Evolutionary conservation across 805 yeast species (phyloP).

Genomic region (Monosporozyma unispora): DNA sequence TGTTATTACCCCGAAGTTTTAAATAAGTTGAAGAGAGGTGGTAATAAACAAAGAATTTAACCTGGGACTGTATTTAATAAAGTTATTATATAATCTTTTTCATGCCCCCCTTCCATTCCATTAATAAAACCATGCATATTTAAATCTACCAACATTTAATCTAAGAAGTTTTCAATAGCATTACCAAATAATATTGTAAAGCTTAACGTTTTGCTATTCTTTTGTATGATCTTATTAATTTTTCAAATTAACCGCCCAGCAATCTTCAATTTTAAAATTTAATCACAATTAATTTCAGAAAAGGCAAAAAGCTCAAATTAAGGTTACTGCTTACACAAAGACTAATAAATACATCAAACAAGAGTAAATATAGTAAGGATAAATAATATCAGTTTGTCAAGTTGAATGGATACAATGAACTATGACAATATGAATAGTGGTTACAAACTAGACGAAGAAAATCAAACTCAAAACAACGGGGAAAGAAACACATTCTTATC

Average conservation of each 20-base stretch:
- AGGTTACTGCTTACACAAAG: neutral
- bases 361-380: no score
- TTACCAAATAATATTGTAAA: no score
- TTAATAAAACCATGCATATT: neutral
- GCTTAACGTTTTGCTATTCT: no score
- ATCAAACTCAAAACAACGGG: neutral
- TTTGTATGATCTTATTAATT: neutral
- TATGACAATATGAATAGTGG: neutral
- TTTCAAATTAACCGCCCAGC: neutral
- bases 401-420: neutral
- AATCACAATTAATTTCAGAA: neutral
- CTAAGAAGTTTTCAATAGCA: no score
- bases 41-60: neutral
- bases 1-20: constrained; percentile 47
- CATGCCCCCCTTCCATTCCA: neutral
- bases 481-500: constrained; percentile 26
- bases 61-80: neutral
- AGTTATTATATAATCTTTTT: neutral
- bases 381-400: no score
- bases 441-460: neutral
- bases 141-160: neutral
- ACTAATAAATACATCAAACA: no score
- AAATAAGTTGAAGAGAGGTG: neutral
- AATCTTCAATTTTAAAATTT: neutral
- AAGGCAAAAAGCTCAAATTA: neutral